A percentile compares a stretch with the other conserved stretches of the same genome.
phyloP scores from a whole-genome alignment of 1,139 yeast genomes.

The Saccharomyces hybrid region DNA sequence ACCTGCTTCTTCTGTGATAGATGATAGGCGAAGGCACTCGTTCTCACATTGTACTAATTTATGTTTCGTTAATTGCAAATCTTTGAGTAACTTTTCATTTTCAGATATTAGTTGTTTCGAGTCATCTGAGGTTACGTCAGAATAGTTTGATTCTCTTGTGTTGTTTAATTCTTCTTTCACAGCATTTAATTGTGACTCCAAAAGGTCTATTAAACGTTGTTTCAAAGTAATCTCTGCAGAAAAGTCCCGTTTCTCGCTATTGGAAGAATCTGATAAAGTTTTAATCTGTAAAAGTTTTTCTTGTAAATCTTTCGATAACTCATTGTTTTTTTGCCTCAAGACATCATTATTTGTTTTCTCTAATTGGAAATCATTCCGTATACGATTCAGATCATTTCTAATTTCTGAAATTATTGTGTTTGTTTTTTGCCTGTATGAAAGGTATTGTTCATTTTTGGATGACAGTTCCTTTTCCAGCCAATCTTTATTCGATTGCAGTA shows the following conservation, averaged over 20 bases:
- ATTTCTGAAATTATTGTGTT: constrained; percentile 34
- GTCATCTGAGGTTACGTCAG: constrained; percentile 31
- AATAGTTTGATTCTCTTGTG: constrained; percentile 17
- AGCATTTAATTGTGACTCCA: constrained; percentile 47
- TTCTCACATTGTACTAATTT: constrained; percentile 45
- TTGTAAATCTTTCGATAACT: constrained; percentile 11
- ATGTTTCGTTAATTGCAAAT: constrained; percentile 30
- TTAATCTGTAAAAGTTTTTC: constrained; percentile 35
- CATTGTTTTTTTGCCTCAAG: constrained; percentile 10
- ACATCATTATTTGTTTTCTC: constrained; percentile 10
- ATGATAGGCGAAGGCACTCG: constrained; percentile 38
- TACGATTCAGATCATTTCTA: background rate
- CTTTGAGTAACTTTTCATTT: background rate
- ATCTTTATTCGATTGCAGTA: constrained; percentile 26
- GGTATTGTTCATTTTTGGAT: constrained; percentile 32
- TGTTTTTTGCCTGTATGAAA: constrained; percentile 35
- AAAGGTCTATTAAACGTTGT: constrained; percentile 52
- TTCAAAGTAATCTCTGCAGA: constrained; percentile 57
- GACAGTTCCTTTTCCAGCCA: constrained; percentile 18
- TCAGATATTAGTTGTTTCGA: background rate
- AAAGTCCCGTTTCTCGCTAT: constrained; percentile 46
- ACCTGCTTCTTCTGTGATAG: constrained; percentile 44
- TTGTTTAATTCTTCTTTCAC: constrained; percentile 31
- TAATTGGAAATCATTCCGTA: constrained; percentile 12
- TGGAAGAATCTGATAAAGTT: constrained; percentile 42